Conservation (phyloP, 2,329 filamentous ascomycete genomes). For the Pseudogymnoascus sp. region DNA sequence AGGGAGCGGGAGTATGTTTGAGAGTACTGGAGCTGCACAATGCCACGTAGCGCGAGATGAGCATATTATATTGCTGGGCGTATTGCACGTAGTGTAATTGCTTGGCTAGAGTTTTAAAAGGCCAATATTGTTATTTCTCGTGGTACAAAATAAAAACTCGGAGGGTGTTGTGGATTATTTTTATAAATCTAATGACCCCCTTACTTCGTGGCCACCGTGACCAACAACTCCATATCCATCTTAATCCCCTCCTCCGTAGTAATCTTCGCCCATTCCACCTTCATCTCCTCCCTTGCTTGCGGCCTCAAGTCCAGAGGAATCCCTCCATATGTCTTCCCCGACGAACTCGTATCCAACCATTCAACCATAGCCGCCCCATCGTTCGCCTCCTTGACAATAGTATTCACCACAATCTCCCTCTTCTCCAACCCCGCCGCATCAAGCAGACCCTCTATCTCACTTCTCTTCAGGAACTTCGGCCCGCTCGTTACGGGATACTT, state of each 20-base stretch:
- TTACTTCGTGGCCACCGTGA: constrained; percentile 8
- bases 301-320: constrained; percentile 26
- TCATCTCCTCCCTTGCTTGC: constrained; percentile 26
- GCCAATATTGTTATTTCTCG: neutral
- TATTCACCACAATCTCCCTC: constrained; percentile 21
- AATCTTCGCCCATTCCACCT: constrained; percentile 26
- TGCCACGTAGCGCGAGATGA: neutral
- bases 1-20: neutral
- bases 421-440: constrained; percentile 19
- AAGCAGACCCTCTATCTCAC: constrained; percentile 21
- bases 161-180: neutral
- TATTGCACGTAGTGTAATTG: neutral
- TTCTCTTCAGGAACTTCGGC: constrained; percentile 23
- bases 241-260: constrained; percentile 23
- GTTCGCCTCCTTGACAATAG: constrained; percentile 20
- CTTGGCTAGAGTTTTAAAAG: neutral
- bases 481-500: constrained; percentile 20
- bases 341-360: constrained; percentile 29
- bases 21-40: neutral
- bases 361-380: constrained; percentile 25
- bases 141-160: neutral
- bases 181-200: neutral
- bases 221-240: constrained; percentile 28
- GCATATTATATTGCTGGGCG: neutral
- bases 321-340: constrained; percentile 28